These are phyloP conservation scores for Mycena leptocephala DNA, from an alignment of 768 basidiomycete species.

Conservation along the genomic window DNA sequence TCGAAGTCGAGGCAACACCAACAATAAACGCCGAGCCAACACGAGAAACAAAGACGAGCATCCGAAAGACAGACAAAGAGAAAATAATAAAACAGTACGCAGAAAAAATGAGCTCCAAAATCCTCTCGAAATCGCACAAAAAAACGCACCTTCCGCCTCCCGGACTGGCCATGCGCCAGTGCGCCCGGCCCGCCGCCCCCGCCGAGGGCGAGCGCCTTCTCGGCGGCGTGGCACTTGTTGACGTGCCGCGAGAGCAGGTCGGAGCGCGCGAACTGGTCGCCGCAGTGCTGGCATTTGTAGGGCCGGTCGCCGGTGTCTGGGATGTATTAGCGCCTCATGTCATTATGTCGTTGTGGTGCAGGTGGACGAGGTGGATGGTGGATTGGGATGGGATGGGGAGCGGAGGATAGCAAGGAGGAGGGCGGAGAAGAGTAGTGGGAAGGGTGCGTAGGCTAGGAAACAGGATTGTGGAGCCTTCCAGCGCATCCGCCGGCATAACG, in stretches of 20 bases:
- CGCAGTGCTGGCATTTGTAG: conserved; percentile 91
- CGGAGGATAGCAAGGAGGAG: too few species aligned
- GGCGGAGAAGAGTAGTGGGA: too few species aligned
- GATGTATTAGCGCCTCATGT: conserved; percentile 12
- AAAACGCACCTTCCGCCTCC: background rate
- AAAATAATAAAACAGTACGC: too few species aligned
- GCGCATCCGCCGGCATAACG: too few species aligned
- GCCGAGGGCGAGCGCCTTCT: conserved; percentile 58
- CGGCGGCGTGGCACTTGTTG: conserved; percentile 90
- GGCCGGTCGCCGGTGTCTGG: conserved; percentile 92
- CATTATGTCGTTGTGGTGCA: background rate
- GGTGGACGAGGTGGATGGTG: conserved; percentile 2
- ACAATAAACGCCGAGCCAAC: too few species aligned
- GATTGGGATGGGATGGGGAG: too few species aligned
- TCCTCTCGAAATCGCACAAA: background rate
- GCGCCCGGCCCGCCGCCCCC: background rate
- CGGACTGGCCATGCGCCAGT: background rate
- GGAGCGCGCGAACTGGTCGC: conserved; percentile 88
- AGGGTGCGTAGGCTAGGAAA: too few species aligned
- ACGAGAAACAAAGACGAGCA: too few species aligned
- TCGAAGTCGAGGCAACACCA: too few species aligned
- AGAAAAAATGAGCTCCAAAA: too few species aligned
- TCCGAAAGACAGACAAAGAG: too few species aligned
- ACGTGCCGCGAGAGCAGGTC: conserved; percentile 90
- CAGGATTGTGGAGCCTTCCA: too few species aligned